Evolutionary conservation across 2,329 filamentous ascomycete genomes (phyloP), one percentile per base, ranked within the genome.

Genomic region (Fusarium sp.): DNA sequence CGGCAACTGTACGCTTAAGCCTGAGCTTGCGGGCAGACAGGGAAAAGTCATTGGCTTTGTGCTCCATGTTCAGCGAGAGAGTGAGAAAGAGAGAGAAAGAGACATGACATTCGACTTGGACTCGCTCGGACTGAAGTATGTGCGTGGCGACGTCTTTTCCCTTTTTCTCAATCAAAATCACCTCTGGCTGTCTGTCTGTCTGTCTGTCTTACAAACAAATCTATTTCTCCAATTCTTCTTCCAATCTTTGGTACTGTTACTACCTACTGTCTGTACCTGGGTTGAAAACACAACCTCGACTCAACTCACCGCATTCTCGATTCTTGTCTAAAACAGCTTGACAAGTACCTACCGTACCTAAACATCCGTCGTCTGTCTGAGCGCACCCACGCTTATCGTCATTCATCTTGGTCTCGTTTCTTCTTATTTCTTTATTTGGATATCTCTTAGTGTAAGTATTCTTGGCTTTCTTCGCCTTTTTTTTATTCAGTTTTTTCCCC

Each of bases 221-320:
- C 31, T 67, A 37, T 37, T 49, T 49, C 59, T 36, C 18, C 23
- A 26, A 45, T 16, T 47, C 6, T 47, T 23, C 11, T 31, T 20
- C n/a, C 18, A 34, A 49, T 33, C 7, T 26, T 23, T 30, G 42
- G 28, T 23, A 16, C 20, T 26, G 18, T 23, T 23, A 23, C 23
- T 23, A 23, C 23, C 23, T 41, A 20, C 30, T 47, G 20, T 50
- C 23, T 33, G 28, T 52, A 52, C 36, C 46, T 50, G 16, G n/a
- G 20, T 38, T 36, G 28, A 40, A 46, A 16, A 37, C 40, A 46
- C 31, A 46, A 38, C 41, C 30, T 28, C n/a, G 33, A 37, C 31
- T 31, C n/a, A 64, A 38, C 62, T 69, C 66, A 69, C 66, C 66
- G 66, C 66, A 69, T 67, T 54, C 23, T 69, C 66, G 44, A 58